phyloP scores from a whole-genome alignment of 371 early-diverging fungal genomes.

The Choanephora cucurbitarum region DNA sequence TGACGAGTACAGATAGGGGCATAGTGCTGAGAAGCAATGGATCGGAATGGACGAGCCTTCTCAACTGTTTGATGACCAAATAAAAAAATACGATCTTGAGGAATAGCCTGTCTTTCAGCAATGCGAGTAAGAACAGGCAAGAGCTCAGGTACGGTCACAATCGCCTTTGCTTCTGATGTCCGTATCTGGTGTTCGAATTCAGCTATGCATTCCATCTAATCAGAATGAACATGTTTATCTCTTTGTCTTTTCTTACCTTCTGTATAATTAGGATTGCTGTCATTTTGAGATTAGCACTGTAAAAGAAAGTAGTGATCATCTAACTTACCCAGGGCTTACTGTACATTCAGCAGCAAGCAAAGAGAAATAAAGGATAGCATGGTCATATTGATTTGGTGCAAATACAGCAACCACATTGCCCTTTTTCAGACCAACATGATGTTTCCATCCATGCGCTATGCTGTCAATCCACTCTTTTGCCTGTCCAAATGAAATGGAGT shows the following conservation, averaged over 20 bases:
- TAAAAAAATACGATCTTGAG: constrained; percentile 19
- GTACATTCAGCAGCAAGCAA: constrained; percentile 41
- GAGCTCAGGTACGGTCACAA: constrained; percentile 26
- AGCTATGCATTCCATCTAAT: neutral
- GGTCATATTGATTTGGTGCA: constrained; percentile 65
- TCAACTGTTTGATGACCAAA: constrained; percentile 22
- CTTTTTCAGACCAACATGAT: constrained; percentile 58
- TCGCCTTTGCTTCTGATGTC: constrained; percentile 14
- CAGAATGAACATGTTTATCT: neutral
- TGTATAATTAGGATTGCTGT: constrained; percentile 44
- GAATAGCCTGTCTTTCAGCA: constrained; percentile 15
- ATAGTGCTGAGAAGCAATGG: constrained; percentile 16
- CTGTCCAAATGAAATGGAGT: constrained; percentile 61
- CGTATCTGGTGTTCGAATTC: constrained; percentile 29
- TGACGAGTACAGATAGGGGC: too few species aligned
- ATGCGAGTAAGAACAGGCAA: constrained; percentile 19
- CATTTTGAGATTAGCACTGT: neutral
- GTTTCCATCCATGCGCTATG: constrained; percentile 41
- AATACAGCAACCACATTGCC: constrained; percentile 76
- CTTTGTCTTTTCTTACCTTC: constrained; percentile 29
- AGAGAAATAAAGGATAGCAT: constrained; percentile 42
- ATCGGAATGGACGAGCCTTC: constrained; percentile 6
- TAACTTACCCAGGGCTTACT: constrained; percentile 40
- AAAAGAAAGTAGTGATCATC: constrained; percentile 6
- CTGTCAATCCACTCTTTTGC: constrained; percentile 52